Evolutionary conservation across 2,329 filamentous ascomycete species (phyloP).

Genomic region (Endocalyx cinctus): DNA sequence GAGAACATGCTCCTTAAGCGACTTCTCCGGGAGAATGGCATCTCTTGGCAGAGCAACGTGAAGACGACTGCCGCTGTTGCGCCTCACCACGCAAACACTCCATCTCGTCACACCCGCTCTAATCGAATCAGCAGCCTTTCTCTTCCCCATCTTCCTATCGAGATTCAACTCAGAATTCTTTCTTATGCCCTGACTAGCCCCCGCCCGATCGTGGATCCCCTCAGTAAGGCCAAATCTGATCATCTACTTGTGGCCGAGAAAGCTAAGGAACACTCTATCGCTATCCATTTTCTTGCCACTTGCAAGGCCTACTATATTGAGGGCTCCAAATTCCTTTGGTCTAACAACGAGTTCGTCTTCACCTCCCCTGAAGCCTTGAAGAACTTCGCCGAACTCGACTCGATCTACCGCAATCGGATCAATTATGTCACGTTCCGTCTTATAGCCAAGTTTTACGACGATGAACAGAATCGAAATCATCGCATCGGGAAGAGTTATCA

Average conservation of each 20-base stretch:
- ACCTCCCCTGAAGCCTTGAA: constrained; percentile 46
- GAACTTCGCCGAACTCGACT: constrained; percentile 42
- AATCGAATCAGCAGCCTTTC: constrained; percentile 13
- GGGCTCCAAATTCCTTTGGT: constrained; percentile 46
- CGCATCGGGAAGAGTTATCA: constrained; percentile 40
- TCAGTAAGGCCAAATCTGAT: constrained; percentile 39
- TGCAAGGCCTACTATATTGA: constrained; percentile 46
- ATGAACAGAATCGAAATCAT: constrained; percentile 38
- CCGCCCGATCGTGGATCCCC: constrained; percentile 49
- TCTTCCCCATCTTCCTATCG: constrained; percentile 44
- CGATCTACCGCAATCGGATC: constrained; percentile 38
- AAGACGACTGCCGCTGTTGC: constrained; percentile 18
- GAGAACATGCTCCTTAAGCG: constrained; percentile 48
- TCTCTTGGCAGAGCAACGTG: constrained; percentile 40
- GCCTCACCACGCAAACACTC: neutral
- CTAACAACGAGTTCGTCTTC: constrained; percentile 50
- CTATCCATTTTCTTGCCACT: constrained; percentile 49
- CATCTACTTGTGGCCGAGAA: constrained; percentile 40
- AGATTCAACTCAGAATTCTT: constrained; percentile 49
- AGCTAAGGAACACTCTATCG: constrained; percentile 41
- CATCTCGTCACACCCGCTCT: constrained; percentile 24
- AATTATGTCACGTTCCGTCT: constrained; percentile 46
- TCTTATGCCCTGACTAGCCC: constrained; percentile 46
- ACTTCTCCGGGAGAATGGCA: constrained; percentile 47
- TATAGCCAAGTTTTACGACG: constrained; percentile 53